Evolutionary conservation across 2,329 filamentous ascomycete genomes (phyloP).

Genomic region (Hypoxylon sp.): DNA sequence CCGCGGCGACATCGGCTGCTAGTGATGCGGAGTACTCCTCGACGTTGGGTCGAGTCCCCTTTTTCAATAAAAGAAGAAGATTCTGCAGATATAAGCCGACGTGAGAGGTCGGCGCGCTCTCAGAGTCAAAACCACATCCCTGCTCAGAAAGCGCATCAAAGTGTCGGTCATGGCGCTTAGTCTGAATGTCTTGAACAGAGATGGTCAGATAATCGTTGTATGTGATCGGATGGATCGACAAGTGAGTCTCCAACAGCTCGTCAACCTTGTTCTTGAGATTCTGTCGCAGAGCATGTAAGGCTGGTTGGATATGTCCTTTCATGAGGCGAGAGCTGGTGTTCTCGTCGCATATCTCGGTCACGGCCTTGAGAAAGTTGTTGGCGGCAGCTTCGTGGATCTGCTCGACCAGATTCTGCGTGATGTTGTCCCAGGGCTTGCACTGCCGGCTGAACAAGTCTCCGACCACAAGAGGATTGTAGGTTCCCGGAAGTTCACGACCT

Average conservation of each 20-base stretch:
- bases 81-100: neutral
- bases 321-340: constrained; percentile 43
- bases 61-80: constrained; percentile 27
- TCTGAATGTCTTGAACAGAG: constrained; percentile 41
- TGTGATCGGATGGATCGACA: constrained; percentile 46
- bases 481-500: constrained; percentile 46
- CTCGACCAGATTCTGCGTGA: constrained; percentile 45
- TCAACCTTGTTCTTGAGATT: constrained; percentile 42
- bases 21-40: constrained; percentile 43
- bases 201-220: constrained; percentile 46
- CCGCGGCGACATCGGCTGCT: constrained; percentile 42
- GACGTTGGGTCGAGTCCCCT: constrained; percentile 39
- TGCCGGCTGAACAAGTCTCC: constrained; percentile 45
- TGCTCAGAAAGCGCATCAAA: constrained; percentile 30
- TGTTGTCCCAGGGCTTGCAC: constrained; percentile 46
- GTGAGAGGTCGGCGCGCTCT: neutral
- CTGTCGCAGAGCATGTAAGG: constrained; percentile 38
- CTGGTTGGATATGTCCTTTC: constrained; percentile 42
- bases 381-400: constrained; percentile 45
- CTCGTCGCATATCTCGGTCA: constrained; percentile 40
- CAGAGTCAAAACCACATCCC: constrained; percentile 5
- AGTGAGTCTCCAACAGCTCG: constrained; percentile 44
- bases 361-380: constrained; percentile 39
- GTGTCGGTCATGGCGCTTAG: constrained; percentile 37
- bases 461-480: constrained; percentile 47